Evolutionary conservation across 768 basidiomycete species (phyloP), one percentile per base, ranked within the genome.

Genomic region (Mycena chlorophos): DNA sequence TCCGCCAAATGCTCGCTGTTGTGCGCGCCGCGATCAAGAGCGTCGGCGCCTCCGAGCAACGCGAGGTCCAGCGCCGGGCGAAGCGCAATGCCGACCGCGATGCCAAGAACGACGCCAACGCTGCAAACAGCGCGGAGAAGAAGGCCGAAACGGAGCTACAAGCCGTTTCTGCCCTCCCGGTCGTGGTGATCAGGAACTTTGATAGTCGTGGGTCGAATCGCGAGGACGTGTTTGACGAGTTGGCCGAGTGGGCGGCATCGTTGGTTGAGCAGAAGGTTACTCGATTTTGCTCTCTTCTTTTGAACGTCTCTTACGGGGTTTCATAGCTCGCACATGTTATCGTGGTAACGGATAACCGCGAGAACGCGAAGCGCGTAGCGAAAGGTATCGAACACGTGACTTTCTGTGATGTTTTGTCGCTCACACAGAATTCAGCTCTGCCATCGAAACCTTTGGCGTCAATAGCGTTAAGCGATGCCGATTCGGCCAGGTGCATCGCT

Each of bases 391-490:
- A 30, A 12, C 30, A 8, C 45, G 10, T 31, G n/a, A n/a, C n/a
- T 37, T 45, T 37, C n/a, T 23, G 10, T 13, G 5, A 2, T 45
- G 40, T 25, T 31, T 38, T 52, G 27, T 30, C 22, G 19, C 45
- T 54, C 23, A 31, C 37, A 19, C 29, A n/a, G 2, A 34, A 29
- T 23, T 2, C 52, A 93, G 94, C 91, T 3, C 77, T 98, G 3
- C 90, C 91, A 0, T 83, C 89, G 1, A 94, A 89, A 68, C 89
- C 96, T 2, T 75, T 98, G 20, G 85, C 85, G 59, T 73, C 83
- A 2, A 86, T 98, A 54, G 78, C 86, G 2, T 74, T 98, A 16
- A 85, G 84, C n/a, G 97, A 98, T 66, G 97, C 96, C 14, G 91
- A 95, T 65, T 72, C 84, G 22, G 72, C 78, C 4, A 94, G n/a